Percentiles rank a stretch among this genome's conserved stretches.
Conservation (phyloP, 768 basidiomycete species). For the Postia placenta region DNA sequence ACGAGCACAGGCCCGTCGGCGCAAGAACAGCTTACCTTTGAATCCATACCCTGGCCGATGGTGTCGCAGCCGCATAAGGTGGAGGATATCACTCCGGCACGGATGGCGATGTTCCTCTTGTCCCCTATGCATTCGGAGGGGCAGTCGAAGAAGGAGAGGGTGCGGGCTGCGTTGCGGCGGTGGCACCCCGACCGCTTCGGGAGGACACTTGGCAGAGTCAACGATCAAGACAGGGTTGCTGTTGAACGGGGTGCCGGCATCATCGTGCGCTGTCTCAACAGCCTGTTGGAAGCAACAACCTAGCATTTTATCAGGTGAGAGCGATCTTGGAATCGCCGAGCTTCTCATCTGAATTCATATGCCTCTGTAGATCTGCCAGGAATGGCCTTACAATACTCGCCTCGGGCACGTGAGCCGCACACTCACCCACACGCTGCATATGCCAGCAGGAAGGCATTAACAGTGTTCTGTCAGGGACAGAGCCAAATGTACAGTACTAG, state of each 20-base stretch:
- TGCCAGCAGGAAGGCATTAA: too few relatives aligned
- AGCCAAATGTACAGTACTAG: too few relatives aligned
- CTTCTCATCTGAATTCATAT: too few relatives aligned
- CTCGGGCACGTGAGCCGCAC: too few relatives aligned
- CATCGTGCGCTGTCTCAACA: slow-evolving; percentile 63
- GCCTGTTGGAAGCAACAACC: slow-evolving; percentile 53
- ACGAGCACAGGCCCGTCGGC: slow-evolving; percentile 12
- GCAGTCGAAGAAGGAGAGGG: slow-evolving; percentile 56
- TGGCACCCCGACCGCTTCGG: slow-evolving; percentile 83
- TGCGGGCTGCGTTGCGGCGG: slow-evolving; percentile 58
- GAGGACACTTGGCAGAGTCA: slow-evolving; percentile 46
- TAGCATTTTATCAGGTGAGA: too few relatives aligned
- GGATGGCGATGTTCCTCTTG: slow-evolving; percentile 55
- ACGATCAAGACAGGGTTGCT: slow-evolving; percentile 39
- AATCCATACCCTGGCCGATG: slow-evolving; percentile 69
- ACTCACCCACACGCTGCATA: too few relatives aligned
- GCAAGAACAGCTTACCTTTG: slow-evolving; percentile 40
- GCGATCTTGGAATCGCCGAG: too few relatives aligned
- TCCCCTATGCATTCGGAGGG: slow-evolving; percentile 57
- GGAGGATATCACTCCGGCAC: slow-evolving; percentile 47
- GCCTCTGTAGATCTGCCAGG: too few relatives aligned
- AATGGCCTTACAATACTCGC: too few relatives aligned
- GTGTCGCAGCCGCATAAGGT: slow-evolving; percentile 33
- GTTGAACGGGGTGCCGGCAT: slow-evolving; percentile 63
- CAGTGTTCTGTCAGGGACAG: too few relatives aligned